These are phyloP conservation scores for Corylus avellana DNA, from an alignment of 306 rosid species.

Conservation along the genomic window DNA sequence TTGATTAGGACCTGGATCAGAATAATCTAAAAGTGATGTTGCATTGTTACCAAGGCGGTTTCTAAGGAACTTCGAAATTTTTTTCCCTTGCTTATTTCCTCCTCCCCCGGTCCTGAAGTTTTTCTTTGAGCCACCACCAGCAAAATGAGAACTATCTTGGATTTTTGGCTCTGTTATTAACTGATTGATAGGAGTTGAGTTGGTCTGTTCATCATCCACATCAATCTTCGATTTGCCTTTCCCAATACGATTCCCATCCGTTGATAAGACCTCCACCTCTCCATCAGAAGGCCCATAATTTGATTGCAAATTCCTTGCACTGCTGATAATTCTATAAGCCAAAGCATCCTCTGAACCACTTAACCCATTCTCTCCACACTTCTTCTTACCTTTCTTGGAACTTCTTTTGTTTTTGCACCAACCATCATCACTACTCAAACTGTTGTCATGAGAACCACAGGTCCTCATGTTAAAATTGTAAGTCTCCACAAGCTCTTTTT, in stretches of 20 bases:
- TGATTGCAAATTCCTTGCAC: not conserved
- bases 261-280: slow-evolving; percentile 3
- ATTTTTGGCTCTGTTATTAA: not conserved
- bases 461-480: slow-evolving; percentile 1
- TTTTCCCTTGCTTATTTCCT: slow-evolving; percentile 3
- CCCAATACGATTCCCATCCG: not conserved
- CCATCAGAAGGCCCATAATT: not conserved
- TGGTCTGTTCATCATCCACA: not conserved
- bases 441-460: not conserved
- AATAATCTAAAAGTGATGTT: not conserved
- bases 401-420: not conserved
- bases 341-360: not conserved
- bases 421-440: not conserved
- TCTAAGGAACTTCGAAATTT: slow-evolving; percentile 4
- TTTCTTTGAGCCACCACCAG: not conserved
- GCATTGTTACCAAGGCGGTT: not conserved
- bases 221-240: slow-evolving; percentile 11
- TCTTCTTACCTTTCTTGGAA: slow-evolving; percentile 16
- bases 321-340: not conserved
- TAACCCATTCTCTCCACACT: not conserved
- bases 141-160: not conserved
- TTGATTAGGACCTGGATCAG: slow-evolving; percentile 7
- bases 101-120: not conserved
- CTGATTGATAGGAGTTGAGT: not conserved
- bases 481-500: slow-evolving; percentile 16